These are phyloP conservation scores for Hemisphaericaspora lyxosophila DNA, from an alignment of 1,139 yeast genomes.

Conservation along the genomic window DNA sequence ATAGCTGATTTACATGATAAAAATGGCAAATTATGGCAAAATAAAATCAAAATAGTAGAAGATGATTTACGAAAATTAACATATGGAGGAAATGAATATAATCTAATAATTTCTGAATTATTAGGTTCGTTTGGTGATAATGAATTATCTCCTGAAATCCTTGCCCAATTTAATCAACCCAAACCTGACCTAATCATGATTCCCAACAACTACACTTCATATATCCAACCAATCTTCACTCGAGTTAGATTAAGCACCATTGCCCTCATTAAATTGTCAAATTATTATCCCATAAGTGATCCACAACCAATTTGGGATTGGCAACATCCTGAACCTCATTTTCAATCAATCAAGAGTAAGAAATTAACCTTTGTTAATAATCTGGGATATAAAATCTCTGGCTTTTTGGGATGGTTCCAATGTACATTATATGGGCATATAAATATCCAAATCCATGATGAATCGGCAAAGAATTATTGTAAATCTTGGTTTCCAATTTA, in stretches of 20 bases:
- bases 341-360: background rate
- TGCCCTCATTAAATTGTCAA: constrained; percentile 59
- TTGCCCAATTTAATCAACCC: constrained; percentile 19
- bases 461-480: constrained; percentile 19
- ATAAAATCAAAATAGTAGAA: constrained; percentile 47
- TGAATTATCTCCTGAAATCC: constrained; percentile 82
- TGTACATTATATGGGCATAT: constrained; percentile 54
- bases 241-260: constrained; percentile 42
- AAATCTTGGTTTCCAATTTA: constrained; percentile 67
- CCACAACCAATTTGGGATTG: constrained; percentile 55
- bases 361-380: constrained; percentile 3
- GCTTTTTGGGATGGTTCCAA: constrained; percentile 73
- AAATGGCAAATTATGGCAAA: constrained; percentile 45
- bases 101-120: constrained; percentile 70
- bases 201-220: constrained; percentile 63
- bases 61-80: constrained; percentile 58
- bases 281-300: constrained; percentile 40
- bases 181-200: constrained; percentile 44
- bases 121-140: constrained; percentile 92
- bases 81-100: constrained; percentile 33
- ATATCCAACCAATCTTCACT: constrained; percentile 64
- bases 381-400: constrained; percentile 47
- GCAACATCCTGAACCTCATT: constrained; percentile 37
- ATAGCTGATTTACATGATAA: constrained; percentile 43
- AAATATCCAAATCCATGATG: constrained; percentile 42